Percentiles rank a stretch among this genome's conserved stretches.
Conservation (phyloP, 2,329 filamentous ascomycete species). For the Aureobasidium sp. region DNA sequence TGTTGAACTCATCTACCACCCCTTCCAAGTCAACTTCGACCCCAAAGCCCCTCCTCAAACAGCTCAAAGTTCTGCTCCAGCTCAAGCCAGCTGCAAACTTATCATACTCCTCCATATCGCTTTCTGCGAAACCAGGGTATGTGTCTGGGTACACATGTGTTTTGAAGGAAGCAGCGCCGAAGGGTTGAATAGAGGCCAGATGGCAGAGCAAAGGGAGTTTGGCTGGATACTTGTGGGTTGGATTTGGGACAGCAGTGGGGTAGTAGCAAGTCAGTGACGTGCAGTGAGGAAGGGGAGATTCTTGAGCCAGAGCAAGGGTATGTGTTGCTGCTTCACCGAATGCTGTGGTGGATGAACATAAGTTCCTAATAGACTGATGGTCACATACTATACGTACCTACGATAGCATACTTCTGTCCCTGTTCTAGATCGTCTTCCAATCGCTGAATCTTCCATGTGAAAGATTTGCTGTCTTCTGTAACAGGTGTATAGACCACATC, state of each 20-base stretch:
- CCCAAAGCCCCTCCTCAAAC: constrained; percentile 29
- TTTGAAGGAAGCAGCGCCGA: constrained; percentile 32
- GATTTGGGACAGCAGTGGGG: constrained; percentile 32
- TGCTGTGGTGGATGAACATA: constrained; percentile 19
- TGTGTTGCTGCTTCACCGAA: constrained; percentile 37
- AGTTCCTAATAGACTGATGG: too few species aligned
- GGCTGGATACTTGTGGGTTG: constrained; percentile 33
- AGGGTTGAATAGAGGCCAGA: constrained; percentile 32
- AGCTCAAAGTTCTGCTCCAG: constrained; percentile 36
- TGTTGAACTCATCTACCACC: constrained; percentile 31
- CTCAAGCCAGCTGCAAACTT: constrained; percentile 36
- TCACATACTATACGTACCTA: constrained; percentile 1
- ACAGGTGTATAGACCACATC: constrained; percentile 33
- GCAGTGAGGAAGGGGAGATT: constrained; percentile 33
- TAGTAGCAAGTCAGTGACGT: constrained; percentile 39
- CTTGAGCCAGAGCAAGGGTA: constrained; percentile 34
- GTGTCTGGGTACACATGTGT: constrained; percentile 35
- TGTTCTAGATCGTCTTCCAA: constrained; percentile 34
- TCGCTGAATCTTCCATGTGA: constrained; percentile 28
- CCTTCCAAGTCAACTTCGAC: constrained; percentile 28
- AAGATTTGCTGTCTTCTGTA: constrained; percentile 24
- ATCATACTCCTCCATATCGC: constrained; percentile 32
- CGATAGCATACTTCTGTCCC: constrained; percentile 26
- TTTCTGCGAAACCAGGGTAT: constrained; percentile 37
- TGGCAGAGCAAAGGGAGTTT: constrained; percentile 22